Evolutionary conservation across 139 green algal species (phyloP).

Genomic region (Volvox africanus): DNA sequence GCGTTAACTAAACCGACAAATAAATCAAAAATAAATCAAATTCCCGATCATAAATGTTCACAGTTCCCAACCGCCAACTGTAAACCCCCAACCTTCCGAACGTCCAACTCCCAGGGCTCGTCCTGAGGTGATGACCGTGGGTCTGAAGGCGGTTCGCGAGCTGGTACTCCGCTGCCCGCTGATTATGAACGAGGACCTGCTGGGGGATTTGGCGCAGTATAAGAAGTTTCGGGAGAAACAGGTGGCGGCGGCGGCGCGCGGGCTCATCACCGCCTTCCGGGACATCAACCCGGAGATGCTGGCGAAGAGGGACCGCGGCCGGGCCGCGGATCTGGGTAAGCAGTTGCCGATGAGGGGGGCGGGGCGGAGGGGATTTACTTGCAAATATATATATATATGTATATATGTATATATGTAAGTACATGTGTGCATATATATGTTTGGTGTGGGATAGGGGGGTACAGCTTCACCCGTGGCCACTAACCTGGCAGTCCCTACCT

Average conservation of each 20-base stretch:
- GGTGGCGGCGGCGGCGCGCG: conserved; percentile 80
- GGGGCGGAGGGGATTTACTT: not conserved
- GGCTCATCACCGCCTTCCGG: conserved; percentile 90
- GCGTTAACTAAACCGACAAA: no score
- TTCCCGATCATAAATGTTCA: no score
- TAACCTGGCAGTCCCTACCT: no score
- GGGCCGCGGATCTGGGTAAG: conserved; percentile 79
- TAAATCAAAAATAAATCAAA: no score
- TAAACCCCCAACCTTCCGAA: not conserved
- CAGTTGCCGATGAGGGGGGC: not conserved
- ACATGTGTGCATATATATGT: no score
- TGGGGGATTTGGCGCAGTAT: conserved; percentile 91
- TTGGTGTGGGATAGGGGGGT: no score
- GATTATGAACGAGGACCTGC: conserved; percentile 91
- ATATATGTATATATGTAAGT: no score
- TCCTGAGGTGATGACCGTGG: conserved; percentile 87
- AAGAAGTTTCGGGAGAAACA: conserved; percentile 92
- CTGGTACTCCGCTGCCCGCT: conserved; percentile 89
- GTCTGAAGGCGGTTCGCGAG: conserved; percentile 94
- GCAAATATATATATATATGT: no score
- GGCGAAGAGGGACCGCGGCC: conserved; percentile 91
- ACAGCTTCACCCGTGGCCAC: no score
- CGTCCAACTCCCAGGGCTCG: conserved; percentile 55
- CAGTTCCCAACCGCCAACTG: no score
- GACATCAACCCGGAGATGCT: conserved; percentile 93